Evolutionary conservation across 108 stramenopile genomes (phyloP).

Genomic region (Nitzschia sp.): DNA sequence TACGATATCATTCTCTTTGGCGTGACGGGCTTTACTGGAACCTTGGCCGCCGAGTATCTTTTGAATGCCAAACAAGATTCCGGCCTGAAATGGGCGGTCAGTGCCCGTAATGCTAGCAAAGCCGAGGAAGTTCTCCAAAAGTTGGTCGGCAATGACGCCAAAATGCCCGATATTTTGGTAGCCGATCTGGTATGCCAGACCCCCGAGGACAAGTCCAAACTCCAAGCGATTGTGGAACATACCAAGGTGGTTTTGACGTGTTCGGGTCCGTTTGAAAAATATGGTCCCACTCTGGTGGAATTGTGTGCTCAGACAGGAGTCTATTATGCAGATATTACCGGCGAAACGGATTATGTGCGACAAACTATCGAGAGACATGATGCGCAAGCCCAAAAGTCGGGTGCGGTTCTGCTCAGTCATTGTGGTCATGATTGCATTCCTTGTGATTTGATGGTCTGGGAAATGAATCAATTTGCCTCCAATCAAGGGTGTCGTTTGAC

Average conservation of each 20-base stretch:
- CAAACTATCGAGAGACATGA: constrained; percentile 70
- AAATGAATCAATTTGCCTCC: constrained; percentile 44
- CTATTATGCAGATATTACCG: constrained; percentile 93
- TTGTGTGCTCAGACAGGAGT: constrained; percentile 84
- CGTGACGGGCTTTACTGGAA: constrained; percentile 81
- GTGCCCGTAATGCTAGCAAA: constrained; percentile 49
- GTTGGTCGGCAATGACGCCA: not conserved
- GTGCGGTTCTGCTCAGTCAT: constrained; percentile 76
- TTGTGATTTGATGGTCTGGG: constrained; percentile 72
- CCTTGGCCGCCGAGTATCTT: constrained; percentile 56
- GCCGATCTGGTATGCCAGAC: constrained; percentile 35
- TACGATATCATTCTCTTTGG: constrained; percentile 78
- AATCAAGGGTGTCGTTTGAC: constrained; percentile 22
- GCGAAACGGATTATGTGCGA: constrained; percentile 84
- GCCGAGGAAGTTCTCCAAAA: constrained; percentile 29
- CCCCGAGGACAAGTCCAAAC: constrained; percentile 21
- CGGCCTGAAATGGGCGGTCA: constrained; percentile 54
- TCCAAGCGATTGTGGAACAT: constrained; percentile 45
- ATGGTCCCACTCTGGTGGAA: constrained; percentile 81
- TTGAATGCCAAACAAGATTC: constrained; percentile 14
- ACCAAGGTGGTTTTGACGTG: constrained; percentile 80
- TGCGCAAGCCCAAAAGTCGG: constrained; percentile 57
- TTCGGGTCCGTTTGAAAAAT: constrained; percentile 89
- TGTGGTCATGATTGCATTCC: constrained; percentile 92
- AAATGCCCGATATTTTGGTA: constrained; percentile 24